A percentile compares a stretch with the other conserved stretches of the same genome.
phyloP scores from a whole-genome alignment of 177 flowering plant species.

The Vitis hybrid region DNA sequence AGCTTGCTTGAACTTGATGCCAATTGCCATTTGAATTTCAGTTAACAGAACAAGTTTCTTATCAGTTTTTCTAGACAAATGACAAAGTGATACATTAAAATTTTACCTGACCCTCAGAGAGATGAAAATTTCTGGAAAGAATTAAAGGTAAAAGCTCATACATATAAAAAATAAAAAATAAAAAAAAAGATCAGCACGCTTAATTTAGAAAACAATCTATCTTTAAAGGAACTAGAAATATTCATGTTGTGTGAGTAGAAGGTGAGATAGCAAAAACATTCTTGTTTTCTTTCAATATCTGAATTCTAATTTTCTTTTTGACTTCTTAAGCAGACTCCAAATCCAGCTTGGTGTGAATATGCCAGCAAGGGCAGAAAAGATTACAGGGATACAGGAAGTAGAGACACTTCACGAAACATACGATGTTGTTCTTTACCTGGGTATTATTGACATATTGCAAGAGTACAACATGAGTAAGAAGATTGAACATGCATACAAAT shows the following conservation, averaged over 20 bases:
- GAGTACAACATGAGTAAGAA: conserved; percentile 90
- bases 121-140: too few relatives aligned
- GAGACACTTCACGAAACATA: conserved; percentile 61
- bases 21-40: neutral
- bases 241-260: too few relatives aligned
- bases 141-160: too few relatives aligned
- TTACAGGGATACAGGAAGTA: conserved; percentile 41
- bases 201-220: too few relatives aligned
- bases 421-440: conserved; percentile 90
- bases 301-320: conserved; percentile 2
- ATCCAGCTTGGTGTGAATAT: conserved; percentile 98
- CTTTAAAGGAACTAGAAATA: too few relatives aligned
- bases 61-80: too few relatives aligned
- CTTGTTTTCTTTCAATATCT: conserved; percentile 50
- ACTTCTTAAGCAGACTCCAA: conserved; percentile 63
- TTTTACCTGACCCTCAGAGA: too few relatives aligned
- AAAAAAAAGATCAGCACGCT: too few relatives aligned
- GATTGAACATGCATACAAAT: conserved; percentile 90
- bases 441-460: conserved; percentile 93
- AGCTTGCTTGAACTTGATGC: neutral
- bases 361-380: conserved; percentile 95
- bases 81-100: too few relatives aligned
- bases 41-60: too few relatives aligned
- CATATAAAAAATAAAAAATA: too few relatives aligned
- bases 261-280: too few relatives aligned